Conservation (phyloP, 2,329 filamentous ascomycete genomes). For the Cryphonectria carpinicola region DNA sequence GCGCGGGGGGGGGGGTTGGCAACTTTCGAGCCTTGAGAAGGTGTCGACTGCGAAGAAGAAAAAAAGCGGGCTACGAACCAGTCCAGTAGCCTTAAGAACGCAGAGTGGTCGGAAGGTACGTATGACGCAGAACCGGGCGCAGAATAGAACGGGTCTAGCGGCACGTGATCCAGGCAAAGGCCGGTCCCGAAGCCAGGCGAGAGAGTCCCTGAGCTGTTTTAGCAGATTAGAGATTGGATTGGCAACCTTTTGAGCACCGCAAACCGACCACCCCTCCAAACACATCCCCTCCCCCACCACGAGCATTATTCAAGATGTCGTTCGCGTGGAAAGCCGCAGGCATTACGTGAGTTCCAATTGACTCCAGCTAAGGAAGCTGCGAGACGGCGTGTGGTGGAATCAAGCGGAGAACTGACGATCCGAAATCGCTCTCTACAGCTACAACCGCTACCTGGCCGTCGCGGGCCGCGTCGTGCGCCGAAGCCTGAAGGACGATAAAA, state of each 20-base stretch:
- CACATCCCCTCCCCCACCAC: conserved; percentile 31
- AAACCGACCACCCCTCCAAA: conserved; percentile 5
- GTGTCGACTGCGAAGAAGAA: background rate
- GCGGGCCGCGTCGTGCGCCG: conserved; percentile 93
- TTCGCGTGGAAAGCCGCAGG: conserved; percentile 99
- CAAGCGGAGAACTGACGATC: conserved; percentile 8
- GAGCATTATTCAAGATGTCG: conserved; percentile 74
- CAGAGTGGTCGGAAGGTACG: conserved; percentile 3
- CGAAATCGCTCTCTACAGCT: conserved; percentile 59
- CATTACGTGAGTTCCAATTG: conserved; percentile 75
- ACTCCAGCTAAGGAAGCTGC: conserved; percentile 28
- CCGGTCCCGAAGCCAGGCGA: conserved; percentile 11
- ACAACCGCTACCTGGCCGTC: conserved; percentile 99
- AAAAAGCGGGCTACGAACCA: conserved; percentile 1
- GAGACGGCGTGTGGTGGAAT: background rate
- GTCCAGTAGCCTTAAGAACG: background rate
- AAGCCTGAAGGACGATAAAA: conserved; percentile 94
- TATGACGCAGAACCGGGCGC: conserved; percentile 10
- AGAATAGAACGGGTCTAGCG: conserved; percentile 7
- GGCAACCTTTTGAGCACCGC: conserved; percentile 14
- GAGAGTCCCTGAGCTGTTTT: conserved; percentile 27
- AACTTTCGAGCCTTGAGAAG: conserved; percentile 5
- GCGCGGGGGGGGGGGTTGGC: conserved; percentile 10
- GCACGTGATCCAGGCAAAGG: conserved; percentile 11
- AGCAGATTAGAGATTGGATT: conserved; percentile 13